Evolutionary conservation across 352 stramenopile species (phyloP), one percentile per base, ranked within the genome.

Genomic region (Globisporangium heterothallicum): DNA sequence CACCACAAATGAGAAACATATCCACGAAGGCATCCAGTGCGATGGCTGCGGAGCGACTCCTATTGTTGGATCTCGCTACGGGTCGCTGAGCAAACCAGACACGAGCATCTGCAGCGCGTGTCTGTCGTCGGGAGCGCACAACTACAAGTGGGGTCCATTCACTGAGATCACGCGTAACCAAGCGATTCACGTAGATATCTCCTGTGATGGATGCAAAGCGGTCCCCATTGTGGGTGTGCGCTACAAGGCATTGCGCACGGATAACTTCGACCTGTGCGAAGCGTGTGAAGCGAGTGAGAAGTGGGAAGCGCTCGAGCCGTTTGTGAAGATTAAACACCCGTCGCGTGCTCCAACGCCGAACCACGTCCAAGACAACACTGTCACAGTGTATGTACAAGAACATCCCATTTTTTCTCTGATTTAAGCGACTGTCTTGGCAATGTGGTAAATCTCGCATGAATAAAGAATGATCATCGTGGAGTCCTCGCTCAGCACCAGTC

Each of bases 191-290:
- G 38, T 68, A 2, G 61, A 53, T 7, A 42, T 84, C 4, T 50
- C 68, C 16, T 87, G 76, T 14, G 59, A 84, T 38, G 71, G 76
- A 18, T 87, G 82, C 53, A 55, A 81, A 21, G 73, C 74, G 67
- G 48, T 25, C 3, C 77, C 78, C 4, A 58, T 92, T 2, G 38
- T 78, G 21, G 82, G 82, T 12, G 60, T 74, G 5, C 84, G 80
- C 36, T 96, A 86, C 77, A 94, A 94, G 70, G 86, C 76, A 16
- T 53, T 82, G n/a, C 65, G 85, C 22, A 64, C 69, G 8, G 42
- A 63, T 2, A 63, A 94, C 59, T 94, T 94, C 56, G 84, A 96
- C 40, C 43, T 96, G 35, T 94, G 82, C 54, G 66, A 77, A 49
- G 56, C 41, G 6, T 94, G 84, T 58, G 79, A 92, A 53, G 66